These are phyloP conservation scores for Leccinum proximum DNA, from an alignment of 1,284 basidiomycete genomes.

Conservation along the genomic window DNA sequence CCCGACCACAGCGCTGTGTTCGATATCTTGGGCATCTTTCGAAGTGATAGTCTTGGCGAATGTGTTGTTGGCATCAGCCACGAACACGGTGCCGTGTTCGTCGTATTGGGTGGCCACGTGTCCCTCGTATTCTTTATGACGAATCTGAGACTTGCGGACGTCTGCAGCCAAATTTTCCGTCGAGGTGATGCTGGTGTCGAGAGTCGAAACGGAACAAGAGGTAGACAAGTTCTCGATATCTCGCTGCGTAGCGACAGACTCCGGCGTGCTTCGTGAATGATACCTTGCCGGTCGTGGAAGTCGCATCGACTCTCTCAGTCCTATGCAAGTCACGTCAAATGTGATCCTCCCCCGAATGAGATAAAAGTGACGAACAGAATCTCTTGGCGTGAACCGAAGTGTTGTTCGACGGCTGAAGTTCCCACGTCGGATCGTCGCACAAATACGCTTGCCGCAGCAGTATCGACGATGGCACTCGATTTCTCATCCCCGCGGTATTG, in stretches of 20 bases:
- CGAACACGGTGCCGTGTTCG: background rate
- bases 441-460: background rate
- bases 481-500: conserved; percentile 1
- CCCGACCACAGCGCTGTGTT: background rate
- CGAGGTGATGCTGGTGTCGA: background rate
- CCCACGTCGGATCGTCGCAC: background rate
- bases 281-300: no score
- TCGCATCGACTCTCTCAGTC: no score
- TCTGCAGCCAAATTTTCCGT: background rate
- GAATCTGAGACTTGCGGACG: background rate
- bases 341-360: background rate
- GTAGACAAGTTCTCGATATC: background rate
- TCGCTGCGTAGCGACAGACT: background rate
- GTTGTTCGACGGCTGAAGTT: background rate
- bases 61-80: background rate
- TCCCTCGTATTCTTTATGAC: background rate
- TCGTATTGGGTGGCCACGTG: background rate
- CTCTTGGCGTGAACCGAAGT: background rate
- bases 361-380: background rate
- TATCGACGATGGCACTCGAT: background rate
- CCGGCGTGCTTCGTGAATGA: no score
- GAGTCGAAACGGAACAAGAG: background rate
- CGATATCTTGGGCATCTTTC: background rate
- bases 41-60: background rate
- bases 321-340: no score